phyloP scores from a whole-genome alignment of 1,139 yeast genomes.

The Torulaspora pretoriensis region DNA sequence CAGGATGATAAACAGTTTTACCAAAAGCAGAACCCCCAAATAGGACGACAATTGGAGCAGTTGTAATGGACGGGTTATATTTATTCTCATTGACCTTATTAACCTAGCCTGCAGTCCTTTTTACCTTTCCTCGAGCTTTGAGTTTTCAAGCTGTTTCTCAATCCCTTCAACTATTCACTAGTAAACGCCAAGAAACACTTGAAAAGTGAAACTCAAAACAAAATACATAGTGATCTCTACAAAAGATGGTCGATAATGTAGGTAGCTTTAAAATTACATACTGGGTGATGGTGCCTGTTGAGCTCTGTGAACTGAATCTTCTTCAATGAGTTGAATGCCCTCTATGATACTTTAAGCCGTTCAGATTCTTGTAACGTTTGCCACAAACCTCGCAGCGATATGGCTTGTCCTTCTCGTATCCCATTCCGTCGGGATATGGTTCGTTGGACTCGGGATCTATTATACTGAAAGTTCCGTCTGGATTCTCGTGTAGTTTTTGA shows the following conservation, averaged over 20 bases:
- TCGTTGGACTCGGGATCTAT: constrained; percentile 90
- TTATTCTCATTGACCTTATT: constrained; percentile 25
- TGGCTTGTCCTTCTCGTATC: constrained; percentile 96
- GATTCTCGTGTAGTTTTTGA: constrained; percentile 83
- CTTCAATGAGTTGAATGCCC: constrained; percentile 89
- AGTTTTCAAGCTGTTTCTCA: neutral
- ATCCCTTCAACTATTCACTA: neutral
- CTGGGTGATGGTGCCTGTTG: constrained; percentile 18
- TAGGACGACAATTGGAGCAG: constrained; percentile 32
- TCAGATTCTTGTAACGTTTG: constrained; percentile 89
- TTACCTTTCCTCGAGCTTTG: neutral
- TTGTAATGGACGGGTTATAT: constrained; percentile 31
- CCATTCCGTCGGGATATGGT: constrained; percentile 88
- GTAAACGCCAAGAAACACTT: neutral
- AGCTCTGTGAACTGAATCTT: neutral
- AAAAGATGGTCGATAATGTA: constrained; percentile 5
- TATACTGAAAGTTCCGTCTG: constrained; percentile 88
- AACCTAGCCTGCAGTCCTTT: no score
- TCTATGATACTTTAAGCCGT: constrained; percentile 94
- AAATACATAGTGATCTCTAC: constrained; percentile 3
- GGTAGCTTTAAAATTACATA: constrained; percentile 5
- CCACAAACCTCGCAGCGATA: constrained; percentile 98
- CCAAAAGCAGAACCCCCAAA: constrained; percentile 17
- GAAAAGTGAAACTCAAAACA: constrained; percentile 1
- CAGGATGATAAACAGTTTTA: constrained; percentile 27